phyloP scores from a whole-genome alignment of 106 monocot genomes.

The Iris macrosiphon region DNA sequence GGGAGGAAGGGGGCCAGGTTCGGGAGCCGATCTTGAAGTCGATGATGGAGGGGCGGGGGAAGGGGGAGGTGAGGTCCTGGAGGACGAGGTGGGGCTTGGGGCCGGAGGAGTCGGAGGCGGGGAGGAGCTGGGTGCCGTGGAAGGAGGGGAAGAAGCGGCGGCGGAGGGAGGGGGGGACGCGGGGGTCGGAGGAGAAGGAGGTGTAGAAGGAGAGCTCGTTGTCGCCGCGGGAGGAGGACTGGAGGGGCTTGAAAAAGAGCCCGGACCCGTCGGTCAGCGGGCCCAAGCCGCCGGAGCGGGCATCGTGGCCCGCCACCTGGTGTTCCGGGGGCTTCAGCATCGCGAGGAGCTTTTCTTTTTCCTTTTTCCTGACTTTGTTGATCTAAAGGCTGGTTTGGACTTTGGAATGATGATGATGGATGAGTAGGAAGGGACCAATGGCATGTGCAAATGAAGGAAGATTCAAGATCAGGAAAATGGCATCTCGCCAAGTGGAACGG shows the following conservation, averaged over 20 bases:
- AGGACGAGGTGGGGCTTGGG: slow-evolving; percentile 52
- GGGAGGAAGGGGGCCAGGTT: slow-evolving; percentile 50
- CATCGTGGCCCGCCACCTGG: slow-evolving; percentile 80
- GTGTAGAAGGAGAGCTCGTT: slow-evolving; percentile 66
- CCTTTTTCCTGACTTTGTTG: too few species aligned
- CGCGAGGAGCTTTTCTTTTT: too few species aligned
- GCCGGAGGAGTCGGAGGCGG: slow-evolving; percentile 31
- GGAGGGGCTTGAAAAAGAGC: slow-evolving; percentile 82
- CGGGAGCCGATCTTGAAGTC: slow-evolving; percentile 84
- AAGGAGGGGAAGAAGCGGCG: slow-evolving; percentile 60
- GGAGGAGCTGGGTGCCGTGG: slow-evolving; percentile 46
- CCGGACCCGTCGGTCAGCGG: slow-evolving; percentile 62
- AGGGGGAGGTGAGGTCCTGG: slow-evolving; percentile 39
- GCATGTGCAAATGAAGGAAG: too few species aligned
- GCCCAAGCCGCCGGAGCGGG: slow-evolving; percentile 35
- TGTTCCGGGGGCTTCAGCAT: slow-evolving; percentile 61
- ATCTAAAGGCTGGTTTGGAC: too few species aligned
- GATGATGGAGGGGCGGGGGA: slow-evolving; percentile 38
- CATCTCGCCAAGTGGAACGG: too few species aligned
- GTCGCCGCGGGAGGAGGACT: slow-evolving; percentile 46
- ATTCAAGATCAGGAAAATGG: too few species aligned
- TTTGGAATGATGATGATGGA: too few species aligned
- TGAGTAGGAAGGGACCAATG: too few species aligned
- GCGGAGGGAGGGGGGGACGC: slow-evolving; percentile 30
- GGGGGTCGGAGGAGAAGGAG: slow-evolving; percentile 42